Percentiles rank a stretch among this genome's conserved stretches.
Evolutionary conservation across 768 basidiomycete genomes (phyloP).

Genomic region (Tylopilus sp.): DNA sequence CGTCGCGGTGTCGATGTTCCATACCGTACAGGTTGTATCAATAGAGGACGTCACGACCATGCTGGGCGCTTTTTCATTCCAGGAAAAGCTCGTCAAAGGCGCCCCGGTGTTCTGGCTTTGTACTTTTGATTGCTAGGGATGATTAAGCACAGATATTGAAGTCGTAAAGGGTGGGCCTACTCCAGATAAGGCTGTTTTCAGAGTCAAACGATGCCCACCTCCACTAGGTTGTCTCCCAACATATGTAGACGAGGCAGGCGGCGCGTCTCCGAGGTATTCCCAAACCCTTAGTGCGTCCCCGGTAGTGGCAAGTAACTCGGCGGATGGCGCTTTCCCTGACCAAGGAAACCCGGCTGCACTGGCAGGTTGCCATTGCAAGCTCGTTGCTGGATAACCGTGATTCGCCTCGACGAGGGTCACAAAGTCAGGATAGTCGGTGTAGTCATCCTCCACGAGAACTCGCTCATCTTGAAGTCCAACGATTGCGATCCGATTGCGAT

Average conservation of each 20-base stretch:
- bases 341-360: constrained; percentile 60
- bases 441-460: constrained; percentile 83
- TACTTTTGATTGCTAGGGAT: constrained; percentile 77
- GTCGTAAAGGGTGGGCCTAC: constrained; percentile 43
- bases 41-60: constrained; percentile 96
- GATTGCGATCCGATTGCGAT: constrained; percentile 76
- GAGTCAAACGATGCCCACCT: constrained; percentile 60
- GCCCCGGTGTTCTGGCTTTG: constrained; percentile 81
- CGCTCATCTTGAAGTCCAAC: constrained; percentile 81
- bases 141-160: constrained; percentile 8
- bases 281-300: constrained; percentile 91
- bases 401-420: constrained; percentile 78
- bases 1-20: constrained; percentile 93
- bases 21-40: constrained; percentile 98
- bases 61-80: constrained; percentile 91
- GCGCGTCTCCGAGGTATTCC: constrained; percentile 76
- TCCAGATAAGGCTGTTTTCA: constrained; percentile 79
- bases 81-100: constrained; percentile 94
- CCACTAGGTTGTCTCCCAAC: constrained; percentile 61
- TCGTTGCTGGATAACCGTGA: constrained; percentile 92
- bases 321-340: constrained; percentile 60
- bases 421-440: constrained; percentile 81
- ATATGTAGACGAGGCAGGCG: constrained; percentile 54
- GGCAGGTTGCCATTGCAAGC: constrained; percentile 89
- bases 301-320: constrained; percentile 90